Base-by-base conservation (phyloP, 805 yeast species). In the Ogataea methanolica region DNA sequence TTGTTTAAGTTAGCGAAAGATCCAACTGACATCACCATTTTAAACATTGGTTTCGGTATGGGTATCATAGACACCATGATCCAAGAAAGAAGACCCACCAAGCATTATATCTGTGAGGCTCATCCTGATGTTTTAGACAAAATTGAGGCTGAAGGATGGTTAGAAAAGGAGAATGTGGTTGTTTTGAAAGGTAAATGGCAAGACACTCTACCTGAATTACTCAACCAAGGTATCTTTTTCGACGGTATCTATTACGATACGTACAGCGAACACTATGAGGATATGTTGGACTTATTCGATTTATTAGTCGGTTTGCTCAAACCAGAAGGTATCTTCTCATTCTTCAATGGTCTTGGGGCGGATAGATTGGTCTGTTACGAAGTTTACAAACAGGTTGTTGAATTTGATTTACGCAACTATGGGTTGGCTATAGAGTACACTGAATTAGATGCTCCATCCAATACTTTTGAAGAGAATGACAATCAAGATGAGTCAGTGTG, bases 31-130 rank as follows among this genome's bases (percentile, higher is more conserved):
- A 62, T 71, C 9, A 76, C 71, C 36, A 80, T 92, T 2, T 70
- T 92, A 35, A 91, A 91, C 59, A 87, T 91, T 36, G 98, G 98
- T 0, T 91, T 92, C 63, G 98, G 98, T 2, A 88, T 91, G 97
- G 98, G 98, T 2, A 92, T 91, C 45, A 90, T 91, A 45, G 98
- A 91, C 63, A 69, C 79, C 1, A 80, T 83, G 76, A 86, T 91
- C 50, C 85, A 85, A 60, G 66, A 66, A 2, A 58, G 53, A 33
- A 63, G 62, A 14, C 92, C 91, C 21, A 71, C 79, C 3, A 77
- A 74, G 51, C 98, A 91, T 63, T 91, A 88, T 65, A 92, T 91
- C 38, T 83, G 88, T 49, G 98, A 91, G 65, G 97, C 97, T 0
- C 98, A 91, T 61, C 97, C 97, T 2, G 96, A 88, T 55, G 98